Conservation (phyloP, 2,329 filamentous ascomycete genomes). For the Macrophomina phaseolina region DNA sequence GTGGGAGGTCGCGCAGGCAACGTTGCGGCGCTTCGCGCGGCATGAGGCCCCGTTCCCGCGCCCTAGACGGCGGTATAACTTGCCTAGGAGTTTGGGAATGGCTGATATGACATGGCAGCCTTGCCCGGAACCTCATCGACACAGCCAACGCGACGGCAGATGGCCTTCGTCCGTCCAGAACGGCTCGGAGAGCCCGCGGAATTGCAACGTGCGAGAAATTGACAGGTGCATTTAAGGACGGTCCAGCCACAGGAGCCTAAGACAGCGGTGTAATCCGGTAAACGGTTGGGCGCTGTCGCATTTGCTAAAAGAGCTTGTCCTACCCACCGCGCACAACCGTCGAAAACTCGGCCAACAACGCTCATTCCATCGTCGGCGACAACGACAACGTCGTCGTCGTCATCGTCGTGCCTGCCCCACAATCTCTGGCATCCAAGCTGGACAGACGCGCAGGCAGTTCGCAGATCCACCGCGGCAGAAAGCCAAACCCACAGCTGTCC, state of each 20-base stretch:
- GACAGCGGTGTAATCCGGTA: conserved; percentile 16
- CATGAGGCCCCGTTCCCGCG: background rate
- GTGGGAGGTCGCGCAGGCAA: background rate
- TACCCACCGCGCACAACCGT: conserved; percentile 18
- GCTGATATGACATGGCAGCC: conserved; percentile 12
- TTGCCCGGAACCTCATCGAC: conserved; percentile 1
- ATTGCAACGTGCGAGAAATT: conserved; percentile 23
- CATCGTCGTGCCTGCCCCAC: background rate
- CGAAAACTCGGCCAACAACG: conserved; percentile 6
- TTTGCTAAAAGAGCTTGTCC: conserved; percentile 2
- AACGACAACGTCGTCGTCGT: no score
- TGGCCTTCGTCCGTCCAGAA: background rate
- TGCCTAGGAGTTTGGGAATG: background rate
- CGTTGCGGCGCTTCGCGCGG: conserved; percentile 9
- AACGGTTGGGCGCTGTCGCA: conserved; percentile 17
- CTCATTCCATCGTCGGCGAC: background rate
- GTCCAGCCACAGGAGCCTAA: conserved; percentile 18
- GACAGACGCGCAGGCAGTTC: background rate
- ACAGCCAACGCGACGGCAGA: conserved; percentile 9
- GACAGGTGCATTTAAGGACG: conserved; percentile 20
- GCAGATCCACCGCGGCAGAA: conserved; percentile 11
- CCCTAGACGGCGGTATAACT: background rate
- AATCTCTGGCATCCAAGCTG: background rate
- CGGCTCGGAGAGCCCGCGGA: conserved; percentile 1
- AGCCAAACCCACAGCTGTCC: conserved; percentile 20